Evolutionary conservation across 1,284 basidiomycete genomes (phyloP), one percentile per base, ranked within the genome.

Genomic region (Trichosporon ovoides): DNA sequence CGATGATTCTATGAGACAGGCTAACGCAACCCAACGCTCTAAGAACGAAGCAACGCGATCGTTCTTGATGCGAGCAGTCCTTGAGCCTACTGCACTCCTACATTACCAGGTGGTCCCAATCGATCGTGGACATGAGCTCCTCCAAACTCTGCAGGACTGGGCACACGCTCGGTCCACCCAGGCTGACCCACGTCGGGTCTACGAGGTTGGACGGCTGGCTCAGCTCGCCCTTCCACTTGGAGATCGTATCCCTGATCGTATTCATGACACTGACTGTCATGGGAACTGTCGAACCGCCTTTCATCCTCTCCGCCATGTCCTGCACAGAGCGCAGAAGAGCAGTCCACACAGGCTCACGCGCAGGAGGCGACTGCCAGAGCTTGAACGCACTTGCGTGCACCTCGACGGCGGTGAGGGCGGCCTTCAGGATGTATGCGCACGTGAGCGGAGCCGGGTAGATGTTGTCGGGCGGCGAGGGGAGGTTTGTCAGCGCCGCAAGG

Each of bases 241-340:
- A 48, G n/a, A 48, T 48, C 43, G 43, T 48, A 10, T 31, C 43
- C 14, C 43, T 13, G 24, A 48, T 48, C 6, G 43, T 48, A 7
- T 22, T 48, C 43, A 48, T 48, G 43, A 48, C 43, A 16, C 43
- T 48, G 43, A 48, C n/a, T 9, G 43, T 48, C 43, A 48, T 48
- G 5, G 43, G 43, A 7, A 48, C 43, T 1, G 43, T 48, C 22
- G 22, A 28, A 64, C 67, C 37, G 72, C 75, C n/a, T 71, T 73
- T 58, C 67, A 56, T 36, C 13, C 19, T 37, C 24, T 46, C 48
- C 7, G 50, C 11, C 13, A 38, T 40, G n/a, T 56, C 55, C 19
- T 49, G 48, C 2, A 20, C 48, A 0, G 18, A 13, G 3, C 48
- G 24, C 28, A 56, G n/a, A 13, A 56, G 34, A 13, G 16, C 18